Evolutionary conservation across 257 asterid genomes (phyloP), one percentile per base, ranked within the genome.

Genomic region (Phtheirospermum japonicum): DNA sequence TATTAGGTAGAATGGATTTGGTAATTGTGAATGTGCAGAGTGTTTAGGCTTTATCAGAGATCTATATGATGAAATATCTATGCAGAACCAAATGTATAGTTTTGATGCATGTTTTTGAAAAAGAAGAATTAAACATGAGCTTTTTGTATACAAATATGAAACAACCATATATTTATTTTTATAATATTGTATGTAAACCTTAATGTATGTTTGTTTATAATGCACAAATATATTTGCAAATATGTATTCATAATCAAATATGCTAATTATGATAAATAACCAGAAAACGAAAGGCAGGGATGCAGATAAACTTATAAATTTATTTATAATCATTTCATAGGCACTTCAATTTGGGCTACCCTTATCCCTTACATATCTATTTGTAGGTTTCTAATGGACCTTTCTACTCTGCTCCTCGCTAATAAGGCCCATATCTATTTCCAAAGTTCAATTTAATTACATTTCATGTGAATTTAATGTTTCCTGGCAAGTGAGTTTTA

Each of bases 51-150:
- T 52, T 18, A 26, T 8, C 26, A 23, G 56, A 50, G 23, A 28
- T 67, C 52, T 17, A 23, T 50, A 34, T 50, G 61, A 57, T 59
- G 65, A 37, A 57, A 32, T 12, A 36, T 10, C 0, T 23, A 57
- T 9, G 12, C 14, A 4, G 11, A 58, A 4, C 28, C 28, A 23
- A n/a, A 23, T 33, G 3, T 33, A 23, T 23, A 23, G 28, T 23
- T 23, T 23, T 23, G 1, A 33, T 33, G 5, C 12, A 2, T 34
- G 34, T 31, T 54, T 40, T n/a, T 54, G 28, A 17, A 40, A 55
- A 30, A 14, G 13, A 50, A 54, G 51, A 5, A 23, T 23, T 23
- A 23, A 23, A 1, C 28, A 23, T 23, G 28, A 23, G 28, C 28
- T 23, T n/a, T n/a, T n/a, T n/a, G n/a, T 23, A 23, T 23, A 14